Evolutionary conservation across 2,329 filamentous ascomycete species (phyloP), one percentile per base, ranked within the genome.

Genomic region (Ceratocystis papillata): DNA sequence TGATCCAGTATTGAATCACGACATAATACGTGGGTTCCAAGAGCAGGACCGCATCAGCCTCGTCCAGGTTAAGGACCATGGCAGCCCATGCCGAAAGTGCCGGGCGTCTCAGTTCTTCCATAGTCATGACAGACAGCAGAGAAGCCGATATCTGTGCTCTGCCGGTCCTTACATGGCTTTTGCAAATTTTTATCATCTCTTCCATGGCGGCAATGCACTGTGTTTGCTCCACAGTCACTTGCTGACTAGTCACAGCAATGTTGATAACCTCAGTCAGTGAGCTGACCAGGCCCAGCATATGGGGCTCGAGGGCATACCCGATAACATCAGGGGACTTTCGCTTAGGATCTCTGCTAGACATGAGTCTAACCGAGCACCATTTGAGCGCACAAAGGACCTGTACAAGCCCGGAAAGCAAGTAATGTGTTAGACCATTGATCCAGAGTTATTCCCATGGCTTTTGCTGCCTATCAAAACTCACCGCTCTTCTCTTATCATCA

Each of bases 81-180:
- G 86, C 81, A 30, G 84, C 81, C 94, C 94, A 99, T 62, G 91
- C 90, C 3, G 82, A 83, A 71, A 97, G 92, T 1, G 91, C 89
- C 37, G 85, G 80, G 68, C 90, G 81, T 68, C 90, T 85, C n/a
- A 99, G 80, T 60, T 87, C 82, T 57, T 86, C 80, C 63, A 88
- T 83, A 17, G 87, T 81, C 68, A 97, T 82, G 0, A 91, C 91
- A 25, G 90, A 91, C 69, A 96, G 85, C 12, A 99, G 79, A 73
- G 90, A 96, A n/a, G 93, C 91, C 70, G 90, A 90, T 66, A 97
- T 93, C 86, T 96, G 93, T 25, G 94, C 93, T 50, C 96, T 80
- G 62, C 90, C 94, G 70, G 87, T 85, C 68, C 85, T 87, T 41
- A 92, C 84, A 72, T 89, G 86, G 1, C 80, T 80, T 71, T 85